Evolutionary conservation across 78 protist genomes (phyloP), one percentile per base, ranked within the genome.

Genomic region (Trichosphaerium sp.): DNA sequence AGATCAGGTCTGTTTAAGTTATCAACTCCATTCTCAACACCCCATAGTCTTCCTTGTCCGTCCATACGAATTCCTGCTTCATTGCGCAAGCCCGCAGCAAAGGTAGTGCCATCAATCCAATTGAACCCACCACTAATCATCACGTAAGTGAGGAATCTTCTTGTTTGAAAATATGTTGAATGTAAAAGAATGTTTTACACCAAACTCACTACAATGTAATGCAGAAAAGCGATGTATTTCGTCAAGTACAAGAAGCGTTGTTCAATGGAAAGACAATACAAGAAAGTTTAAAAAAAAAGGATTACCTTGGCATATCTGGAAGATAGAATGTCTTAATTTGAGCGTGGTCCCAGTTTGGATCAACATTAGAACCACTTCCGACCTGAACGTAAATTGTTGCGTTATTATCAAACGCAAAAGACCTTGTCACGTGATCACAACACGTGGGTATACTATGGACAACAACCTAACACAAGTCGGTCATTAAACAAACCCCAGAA

Each of bases 1-100:
- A 44, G 3, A 44, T 65, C 71, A 43, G 8, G 23, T 47, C 71
- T 41, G 2, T 12, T 10, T 7, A 65, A 18, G 37, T 65, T 47
- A 47, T 65, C 71, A 48, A 65, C 55, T 12, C 71, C 71, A 44
- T 65, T 65, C 40, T 65, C 71, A 43, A 65, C 71, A 43, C 71
- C 71, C 71, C 71, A 65, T 4, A 65, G 5, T 47, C 71, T 41
- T n/a, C 71, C 71, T 7, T 28, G 12, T 29, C 48, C 52, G 11
- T 65, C 71, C 10, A 47, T 23, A 23, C 71, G 21, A 7, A 65
- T 28, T 26, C 71, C 71, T 11, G 55, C 71, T 47, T 65, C 71
- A 65, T 65, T 65, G 54, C 71, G 54, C 15, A n/a, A 12, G 26
- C 71, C 71, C 28, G 54, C 71, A 28, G 34, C 51, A 1, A 12